phyloP scores from a whole-genome alignment of 2,329 filamentous ascomycete species.

The Claviceps pusilla region DNA sequence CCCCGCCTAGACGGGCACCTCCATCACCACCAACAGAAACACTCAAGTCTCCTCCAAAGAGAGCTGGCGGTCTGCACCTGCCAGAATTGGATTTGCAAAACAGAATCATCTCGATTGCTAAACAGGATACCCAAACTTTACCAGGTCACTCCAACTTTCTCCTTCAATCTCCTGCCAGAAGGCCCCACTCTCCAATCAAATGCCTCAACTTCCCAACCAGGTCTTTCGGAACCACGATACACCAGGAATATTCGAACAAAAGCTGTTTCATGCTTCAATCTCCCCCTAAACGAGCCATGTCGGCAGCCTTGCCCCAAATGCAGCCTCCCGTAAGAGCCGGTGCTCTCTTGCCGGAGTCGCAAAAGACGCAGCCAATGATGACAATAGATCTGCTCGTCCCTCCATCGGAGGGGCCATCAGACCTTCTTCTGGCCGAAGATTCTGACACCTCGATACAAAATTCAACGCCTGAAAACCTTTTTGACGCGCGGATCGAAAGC shows the following conservation, averaged over 20 bases:
- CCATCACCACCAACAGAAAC: conserved; percentile 38
- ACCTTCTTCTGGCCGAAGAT: conserved; percentile 24
- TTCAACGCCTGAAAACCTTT: conserved; percentile 17
- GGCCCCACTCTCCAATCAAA: conserved; percentile 31
- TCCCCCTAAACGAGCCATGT: conserved; percentile 32
- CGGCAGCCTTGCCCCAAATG: conserved; percentile 19
- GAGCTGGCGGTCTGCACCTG: conserved; percentile 16
- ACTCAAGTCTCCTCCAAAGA: conserved; percentile 41
- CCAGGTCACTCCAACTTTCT: conserved; percentile 24
- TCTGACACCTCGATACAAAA: conserved; percentile 8
- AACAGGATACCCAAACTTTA: conserved; percentile 11
- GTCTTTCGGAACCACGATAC: conserved; percentile 12
- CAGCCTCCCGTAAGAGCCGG: conserved; percentile 13
- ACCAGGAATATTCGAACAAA: conserved; percentile 28
- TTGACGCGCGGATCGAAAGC: conserved; percentile 19
- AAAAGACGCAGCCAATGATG: conserved; percentile 22
- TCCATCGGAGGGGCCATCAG: conserved; percentile 16
- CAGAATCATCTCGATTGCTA: conserved; percentile 1
- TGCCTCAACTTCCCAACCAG: conserved; percentile 14
- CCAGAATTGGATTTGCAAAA: conserved; percentile 20
- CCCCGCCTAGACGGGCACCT: conserved; percentile 40
- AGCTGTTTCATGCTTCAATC: conserved; percentile 32
- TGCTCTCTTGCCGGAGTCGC: conserved; percentile 14
- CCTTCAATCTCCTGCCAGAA: conserved; percentile 36
- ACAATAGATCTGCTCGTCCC: conserved; percentile 16